These are phyloP conservation scores for Xylariaceae sp. DNA, from an alignment of 2,329 filamentous ascomycete genomes.

Conservation along the genomic window DNA sequence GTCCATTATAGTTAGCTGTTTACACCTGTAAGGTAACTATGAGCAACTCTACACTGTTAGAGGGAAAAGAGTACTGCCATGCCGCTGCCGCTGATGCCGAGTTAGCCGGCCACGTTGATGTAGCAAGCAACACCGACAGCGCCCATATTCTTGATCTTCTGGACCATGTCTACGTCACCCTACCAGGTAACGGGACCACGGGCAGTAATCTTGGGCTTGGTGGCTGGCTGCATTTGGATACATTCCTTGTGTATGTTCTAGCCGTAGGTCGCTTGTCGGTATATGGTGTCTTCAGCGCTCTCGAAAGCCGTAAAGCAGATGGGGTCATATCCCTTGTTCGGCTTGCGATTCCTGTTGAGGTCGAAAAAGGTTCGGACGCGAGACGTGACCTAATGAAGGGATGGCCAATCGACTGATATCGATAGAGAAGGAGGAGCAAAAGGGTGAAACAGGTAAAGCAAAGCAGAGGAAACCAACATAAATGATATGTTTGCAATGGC, in stretches of 20 bases:
- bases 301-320: slow-evolving; percentile 60
- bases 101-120: slow-evolving; percentile 63
- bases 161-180: slow-evolving; percentile 49
- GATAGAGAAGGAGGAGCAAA: too few species aligned
- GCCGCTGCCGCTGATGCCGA: slow-evolving; percentile 59
- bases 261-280: slow-evolving; percentile 57
- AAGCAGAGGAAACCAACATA: slow-evolving; percentile 53
- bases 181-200: slow-evolving; percentile 59
- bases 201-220: slow-evolving; percentile 46
- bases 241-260: slow-evolving; percentile 61
- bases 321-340: slow-evolving; percentile 59
- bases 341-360: slow-evolving; percentile 53
- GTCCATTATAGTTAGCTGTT: too few species aligned
- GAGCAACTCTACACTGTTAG: too few species aligned
- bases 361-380: slow-evolving; percentile 62
- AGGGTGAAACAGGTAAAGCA: neutral
- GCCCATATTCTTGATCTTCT: slow-evolving; percentile 50
- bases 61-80: too few species aligned
- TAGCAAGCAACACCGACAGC: slow-evolving; percentile 58
- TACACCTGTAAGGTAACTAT: too few species aligned
- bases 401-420: neutral
- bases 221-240: slow-evolving; percentile 59
- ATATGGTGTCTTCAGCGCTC: slow-evolving; percentile 49
- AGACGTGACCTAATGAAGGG: slow-evolving; percentile 53
- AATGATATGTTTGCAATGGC: slow-evolving; percentile 69